Base-by-base conservation (phyloP, 1,284 basidiomycete species). In the Chalciporus sp. region DNA sequence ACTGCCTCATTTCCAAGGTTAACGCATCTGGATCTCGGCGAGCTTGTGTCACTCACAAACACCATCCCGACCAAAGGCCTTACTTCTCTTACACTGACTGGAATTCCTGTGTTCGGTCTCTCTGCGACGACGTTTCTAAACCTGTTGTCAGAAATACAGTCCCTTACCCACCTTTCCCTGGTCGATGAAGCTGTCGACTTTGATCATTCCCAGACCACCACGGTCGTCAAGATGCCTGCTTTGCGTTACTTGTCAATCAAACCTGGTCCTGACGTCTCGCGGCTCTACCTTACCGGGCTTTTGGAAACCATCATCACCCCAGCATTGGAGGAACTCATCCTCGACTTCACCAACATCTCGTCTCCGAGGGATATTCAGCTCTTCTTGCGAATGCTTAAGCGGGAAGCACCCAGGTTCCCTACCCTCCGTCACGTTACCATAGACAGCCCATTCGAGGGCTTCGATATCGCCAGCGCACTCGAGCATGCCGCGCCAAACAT, bases 161-260 rank as follows among this genome's bases (percentile, higher is more conserved):
- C 44, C 31, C 66, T 67, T 44, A 64, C 57, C 47, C 55, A 48
- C 41, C 66, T 67, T 42, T 29, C 42, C 17, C 66, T 71, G 26
- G 33, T 69, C 7, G 64, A 65, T 8, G 67, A 67, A 28, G 67
- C 42, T n/a, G 64, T 71, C 26, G 56, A 71, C 53, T 67, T 70
- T 51, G 60, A 62, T 48, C 62, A n/a, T 43, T 56, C 49, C 16
- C 46, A 37, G 19, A 14, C 43, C 33, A 39, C 42, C 27, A 44
- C 52, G 2, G 23, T 29, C 16, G 47, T 66, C 19, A 52, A 67
- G 51, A 39, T 67, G 19, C 56, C 53, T 16, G 66, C 58, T n/a
- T 47, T 67, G 17, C 62, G 56, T 5, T 67, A 37, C 33, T 42
- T 67, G 48, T 42, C 46, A 8, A 60, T 67, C 16, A 67, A 57